Evolutionary conservation across 2,329 filamentous ascomycete genomes (phyloP), one percentile per base, ranked within the genome.

Genomic region (Aschersonia sp.): DNA sequence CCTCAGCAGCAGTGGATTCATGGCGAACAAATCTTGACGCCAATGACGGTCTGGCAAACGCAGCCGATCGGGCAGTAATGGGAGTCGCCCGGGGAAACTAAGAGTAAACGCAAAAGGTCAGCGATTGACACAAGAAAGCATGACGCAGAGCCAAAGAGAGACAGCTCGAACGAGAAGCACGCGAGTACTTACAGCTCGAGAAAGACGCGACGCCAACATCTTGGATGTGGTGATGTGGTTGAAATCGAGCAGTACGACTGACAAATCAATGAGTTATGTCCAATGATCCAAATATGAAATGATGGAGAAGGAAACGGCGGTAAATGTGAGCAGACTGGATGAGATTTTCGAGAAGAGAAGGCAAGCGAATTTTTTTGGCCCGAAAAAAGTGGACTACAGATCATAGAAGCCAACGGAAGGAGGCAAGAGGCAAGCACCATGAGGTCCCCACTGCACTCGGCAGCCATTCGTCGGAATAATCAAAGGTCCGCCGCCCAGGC

Each of bases 31-130:
- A 87, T 60, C 79, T 79, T 55, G 85, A 79, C 56, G 75, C 75
- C 60, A 86, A 68, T 55, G 87, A 81, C 59, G 83, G 78, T 70
- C 82, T 81, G 65, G 81, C 69, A 63, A 78, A 70, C 51, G 77
- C 72, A 59, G 81, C 75, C 61, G 81, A 75, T 68, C 83, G 83
- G 64, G 80, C 72, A 66, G 81, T 72, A 64, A 78, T 70, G 61
- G 83, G 73, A 56, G 76, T 72, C 66, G 85, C 81, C 76, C 87
- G 80, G 63, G 87, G 86, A 69, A 94, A 78, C 85, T 89, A 56
- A 46, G 2, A 44, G 22, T 22, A 42, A 46, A 30, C 42, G 48
- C 46, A 30, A 43, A 46, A 30, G 29, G 47, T 58, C 58, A 55
- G 52, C 45, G 57, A 49, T 48, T 46, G 14, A 46, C 41, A 49